phyloP scores from a whole-genome alignment of 371 early-diverging fungal species.

The Cladochytrium tenue region DNA sequence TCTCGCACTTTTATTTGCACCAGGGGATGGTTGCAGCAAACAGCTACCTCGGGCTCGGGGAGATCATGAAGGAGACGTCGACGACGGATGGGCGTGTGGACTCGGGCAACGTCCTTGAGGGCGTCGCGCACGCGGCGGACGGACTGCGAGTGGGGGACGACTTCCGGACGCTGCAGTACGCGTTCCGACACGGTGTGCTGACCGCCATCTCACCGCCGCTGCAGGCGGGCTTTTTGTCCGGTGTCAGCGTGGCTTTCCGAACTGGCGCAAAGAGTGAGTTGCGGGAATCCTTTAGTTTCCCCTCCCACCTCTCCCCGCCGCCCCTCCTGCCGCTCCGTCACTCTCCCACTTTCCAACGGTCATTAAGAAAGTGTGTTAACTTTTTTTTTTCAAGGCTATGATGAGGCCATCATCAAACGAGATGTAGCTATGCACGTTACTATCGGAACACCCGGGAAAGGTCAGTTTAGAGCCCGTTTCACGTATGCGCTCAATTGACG shows the following conservation, averaged over 20 bases:
- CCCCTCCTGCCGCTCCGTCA: no score
- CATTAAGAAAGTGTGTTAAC: neutral
- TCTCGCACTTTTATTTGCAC: neutral
- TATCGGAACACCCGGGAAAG: conserved; percentile 36
- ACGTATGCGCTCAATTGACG: neutral
- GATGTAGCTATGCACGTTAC: conserved; percentile 56
- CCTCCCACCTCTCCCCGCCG: conserved; percentile 9
- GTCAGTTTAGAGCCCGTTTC: neutral
- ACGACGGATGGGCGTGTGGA: conserved; percentile 26
- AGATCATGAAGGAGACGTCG: conserved; percentile 28
- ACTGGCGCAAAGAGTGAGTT: conserved; percentile 19
- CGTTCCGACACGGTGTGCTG: conserved; percentile 20
- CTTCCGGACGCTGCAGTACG: conserved; percentile 20
- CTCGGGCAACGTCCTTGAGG: conserved; percentile 6
- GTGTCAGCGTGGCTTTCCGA: conserved; percentile 20
- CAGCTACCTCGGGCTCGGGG: conserved; percentile 29
- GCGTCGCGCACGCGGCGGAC: conserved; percentile 22
- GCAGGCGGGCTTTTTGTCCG: conserved; percentile 16
- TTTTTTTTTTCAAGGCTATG: conserved; percentile 11
- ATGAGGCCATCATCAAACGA: conserved; percentile 55
- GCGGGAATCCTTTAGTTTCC: conserved; percentile 12
- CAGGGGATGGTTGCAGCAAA: conserved; percentile 27
- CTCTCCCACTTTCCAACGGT: no score
- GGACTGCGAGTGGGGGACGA: conserved; percentile 29
- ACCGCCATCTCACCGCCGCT: conserved; percentile 23